Evolutionary conservation across 2,329 filamentous ascomycete genomes (phyloP).

Genomic region (Reticulascus tulasneorum): DNA sequence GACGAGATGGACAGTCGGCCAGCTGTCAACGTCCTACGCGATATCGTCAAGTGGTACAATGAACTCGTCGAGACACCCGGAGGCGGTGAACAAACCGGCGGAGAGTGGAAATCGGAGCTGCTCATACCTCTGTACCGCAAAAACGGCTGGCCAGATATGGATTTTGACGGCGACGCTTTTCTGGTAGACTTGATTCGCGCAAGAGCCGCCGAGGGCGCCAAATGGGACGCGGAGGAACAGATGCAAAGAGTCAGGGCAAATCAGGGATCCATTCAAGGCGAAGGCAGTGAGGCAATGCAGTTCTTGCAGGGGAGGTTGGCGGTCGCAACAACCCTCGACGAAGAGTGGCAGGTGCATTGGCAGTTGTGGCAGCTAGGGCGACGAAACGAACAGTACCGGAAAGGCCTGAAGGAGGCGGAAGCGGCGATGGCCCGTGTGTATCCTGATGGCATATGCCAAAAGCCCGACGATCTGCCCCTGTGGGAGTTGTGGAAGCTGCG

Average conservation of each 20-base stretch:
- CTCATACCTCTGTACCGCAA: constrained; percentile 14
- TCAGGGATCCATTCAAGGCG: not conserved
- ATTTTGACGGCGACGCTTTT: constrained; percentile 18
- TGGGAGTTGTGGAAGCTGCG: not conserved
- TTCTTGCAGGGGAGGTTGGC: not conserved
- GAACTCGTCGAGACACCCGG: constrained; percentile 15
- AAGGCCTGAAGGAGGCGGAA: not conserved
- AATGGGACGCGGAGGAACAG: not conserved
- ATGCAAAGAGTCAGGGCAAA: not conserved
- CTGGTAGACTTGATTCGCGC: constrained; percentile 9
- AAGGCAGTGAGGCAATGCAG: not conserved
- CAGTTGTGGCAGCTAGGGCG: constrained; percentile 1
- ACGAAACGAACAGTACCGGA: not conserved
- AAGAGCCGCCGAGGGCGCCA: not conserved
- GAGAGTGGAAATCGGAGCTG: constrained; percentile 4
- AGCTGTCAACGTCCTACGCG: constrained; percentile 11
- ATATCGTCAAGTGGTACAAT: constrained; percentile 16
- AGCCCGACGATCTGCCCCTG: not conserved
- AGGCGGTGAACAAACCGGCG: constrained; percentile 1
- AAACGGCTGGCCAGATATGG: constrained; percentile 16
- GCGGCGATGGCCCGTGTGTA: not conserved
- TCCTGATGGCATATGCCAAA: constrained; percentile 1
- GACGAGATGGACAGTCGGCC: constrained; percentile 9
- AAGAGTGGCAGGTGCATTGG: constrained; percentile 11
- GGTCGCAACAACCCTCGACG: constrained; percentile 1